Evolutionary conservation across 345 rosid genomes (phyloP), one percentile per base, ranked within the genome.

Genomic region (Corchorus olitorius): DNA sequence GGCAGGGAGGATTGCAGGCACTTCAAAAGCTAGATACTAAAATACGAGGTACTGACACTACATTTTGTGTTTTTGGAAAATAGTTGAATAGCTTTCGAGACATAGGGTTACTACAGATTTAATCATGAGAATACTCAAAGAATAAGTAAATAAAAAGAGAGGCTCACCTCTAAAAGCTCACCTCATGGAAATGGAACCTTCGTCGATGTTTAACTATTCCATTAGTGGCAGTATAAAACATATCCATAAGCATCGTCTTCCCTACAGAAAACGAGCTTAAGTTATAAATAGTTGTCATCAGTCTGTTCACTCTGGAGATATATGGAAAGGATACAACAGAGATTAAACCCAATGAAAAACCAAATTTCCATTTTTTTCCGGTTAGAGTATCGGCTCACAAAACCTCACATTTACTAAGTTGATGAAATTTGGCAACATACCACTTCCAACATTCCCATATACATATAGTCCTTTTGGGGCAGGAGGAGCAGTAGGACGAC

Each of bases 231-330:
- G 89, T 82, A 80, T 93, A 93, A 87, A 94, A 94, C 98, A 94
- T 91, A 83, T 93, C 98, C 98, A 94, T 93, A 60, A 94, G 81
- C 98, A 94, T 94, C 50, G 98, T 94, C 92, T 94, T 93, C 64
- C 98, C 98, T 94, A 72, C 80, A 88, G 2, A 55, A 19, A 54
- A 48, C 35, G 22, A 41, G 65, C 75, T 56, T 63, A 62, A 56
- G 61, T 52, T 59, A 75, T 65, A 54, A 33, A 54, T 54, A 2
- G 39, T 20, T 37, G 6, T 14, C 22, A 50, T 37, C 55, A 59
- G 67, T 46, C 48, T 41, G 53, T 75, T 75, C 45, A 50, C 13
- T 20, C 64, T 56, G 0, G 43, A 73, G 41, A 39, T 65, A 39
- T 48, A 73, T 6, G 17, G 50, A 73, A 72, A 70, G n/a, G 16